These are phyloP conservation scores for Phaeomoniella chlamydospora DNA, from an alignment of 2,329 filamentous ascomycete genomes.

Conservation along the genomic window DNA sequence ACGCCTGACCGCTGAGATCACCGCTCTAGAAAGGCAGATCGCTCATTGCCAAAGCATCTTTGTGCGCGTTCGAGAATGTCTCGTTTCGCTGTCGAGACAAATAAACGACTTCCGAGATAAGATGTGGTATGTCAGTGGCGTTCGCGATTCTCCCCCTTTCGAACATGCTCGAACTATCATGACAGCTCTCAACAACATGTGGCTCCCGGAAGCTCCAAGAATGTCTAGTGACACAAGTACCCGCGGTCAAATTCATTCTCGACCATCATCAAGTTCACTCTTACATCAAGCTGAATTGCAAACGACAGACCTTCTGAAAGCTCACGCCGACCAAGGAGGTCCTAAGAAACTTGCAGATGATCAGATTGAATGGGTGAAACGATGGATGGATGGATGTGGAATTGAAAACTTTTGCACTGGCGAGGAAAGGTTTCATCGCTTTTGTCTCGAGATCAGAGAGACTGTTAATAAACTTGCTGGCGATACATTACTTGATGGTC, in stretches of 20 bases:
- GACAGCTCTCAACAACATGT: conserved; percentile 82
- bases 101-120: conserved; percentile 73
- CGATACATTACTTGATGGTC: conserved; percentile 68
- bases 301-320: conserved; percentile 75
- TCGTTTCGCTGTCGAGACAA: conserved; percentile 33
- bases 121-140: conserved; percentile 97
- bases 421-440: conserved; percentile 86
- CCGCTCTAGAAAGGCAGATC: conserved; percentile 7
- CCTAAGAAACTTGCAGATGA: conserved; percentile 95
- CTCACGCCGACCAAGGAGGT: conserved; percentile 68
- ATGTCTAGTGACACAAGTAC: conserved; percentile 18
- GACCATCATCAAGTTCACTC: conserved; percentile 38
- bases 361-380: conserved; percentile 69
- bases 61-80: neutral
- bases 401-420: conserved; percentile 91
- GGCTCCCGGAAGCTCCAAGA: conserved; percentile 29
- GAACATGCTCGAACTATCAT: conserved; percentile 78
- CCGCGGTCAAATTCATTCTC: conserved; percentile 21
- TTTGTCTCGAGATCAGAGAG: conserved; percentile 77
- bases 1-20: conserved; percentile 18
- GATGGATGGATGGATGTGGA: conserved; percentile 67
- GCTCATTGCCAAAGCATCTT: conserved; percentile 3
- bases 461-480: conserved; percentile 77
- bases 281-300: conserved; percentile 72
- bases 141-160: conserved; percentile 77